Evolutionary conservation across 352 stramenopile species (phyloP).

Genomic region (Phytophthora pistaciae): DNA sequence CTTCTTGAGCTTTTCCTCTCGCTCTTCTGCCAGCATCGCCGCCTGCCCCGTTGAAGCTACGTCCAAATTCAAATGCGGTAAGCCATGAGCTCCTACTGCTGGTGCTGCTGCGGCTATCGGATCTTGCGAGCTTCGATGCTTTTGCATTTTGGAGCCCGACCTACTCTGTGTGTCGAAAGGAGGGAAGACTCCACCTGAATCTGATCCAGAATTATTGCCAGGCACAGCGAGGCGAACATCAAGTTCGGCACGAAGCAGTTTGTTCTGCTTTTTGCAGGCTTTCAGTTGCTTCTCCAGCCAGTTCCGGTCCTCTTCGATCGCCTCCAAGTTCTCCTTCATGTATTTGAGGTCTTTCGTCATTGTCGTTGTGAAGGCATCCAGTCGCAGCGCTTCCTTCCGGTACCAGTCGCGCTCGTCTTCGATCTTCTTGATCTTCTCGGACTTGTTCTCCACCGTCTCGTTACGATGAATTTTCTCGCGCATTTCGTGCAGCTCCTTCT

Average conservation of each 20-base stretch:
- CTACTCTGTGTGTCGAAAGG: constrained; percentile 48
- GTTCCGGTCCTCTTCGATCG: constrained; percentile 91
- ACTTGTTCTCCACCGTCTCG: constrained; percentile 89
- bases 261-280: constrained; percentile 95
- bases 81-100: constrained; percentile 16
- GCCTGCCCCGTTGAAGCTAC: constrained; percentile 18
- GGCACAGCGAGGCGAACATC: constrained; percentile 62
- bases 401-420: constrained; percentile 96
- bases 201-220: constrained; percentile 36
- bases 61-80: constrained; percentile 52
- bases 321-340: constrained; percentile 93
- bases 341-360: constrained; percentile 95
- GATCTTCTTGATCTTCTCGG: constrained; percentile 93
- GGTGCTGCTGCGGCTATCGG: neutral
- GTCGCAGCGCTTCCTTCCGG: constrained; percentile 89
- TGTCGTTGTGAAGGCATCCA: constrained; percentile 91
- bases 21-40: constrained; percentile 49
- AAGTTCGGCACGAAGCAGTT: constrained; percentile 86
- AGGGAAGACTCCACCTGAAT: constrained; percentile 37
- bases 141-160: constrained; percentile 18
- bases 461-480: constrained; percentile 92
- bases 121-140: constrained; percentile 30
- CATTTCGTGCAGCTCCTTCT: constrained; percentile 94
- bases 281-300: constrained; percentile 95
- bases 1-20: constrained; percentile 75